Evolutionary conservation across 1,284 basidiomycete species (phyloP).

Genomic region (Sparassis latifolia): DNA sequence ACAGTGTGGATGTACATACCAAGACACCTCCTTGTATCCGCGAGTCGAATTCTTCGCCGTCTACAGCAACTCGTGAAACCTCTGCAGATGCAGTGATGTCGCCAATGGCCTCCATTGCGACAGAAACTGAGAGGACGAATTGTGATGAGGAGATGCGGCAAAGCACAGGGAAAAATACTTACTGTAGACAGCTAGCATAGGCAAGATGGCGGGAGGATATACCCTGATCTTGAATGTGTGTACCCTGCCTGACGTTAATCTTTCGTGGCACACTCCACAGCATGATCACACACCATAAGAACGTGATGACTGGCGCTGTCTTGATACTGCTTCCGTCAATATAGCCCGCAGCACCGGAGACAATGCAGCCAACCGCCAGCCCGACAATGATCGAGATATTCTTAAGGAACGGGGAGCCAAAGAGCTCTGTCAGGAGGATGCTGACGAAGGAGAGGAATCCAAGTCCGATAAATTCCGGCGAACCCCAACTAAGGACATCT

Average conservation of each 20-base stretch:
- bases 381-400: constrained; percentile 75
- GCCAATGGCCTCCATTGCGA: constrained; percentile 81
- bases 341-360: constrained; percentile 71
- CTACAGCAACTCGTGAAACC: constrained; percentile 65
- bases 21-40: constrained; percentile 83
- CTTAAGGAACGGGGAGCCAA: constrained; percentile 80
- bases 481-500: constrained; percentile 52
- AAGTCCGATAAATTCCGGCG: constrained; percentile 77
- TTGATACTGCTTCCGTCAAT: constrained; percentile 59
- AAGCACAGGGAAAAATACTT: constrained; percentile 9
- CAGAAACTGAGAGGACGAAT: constrained; percentile 40
- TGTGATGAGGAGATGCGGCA: neutral
- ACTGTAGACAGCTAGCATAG: constrained; percentile 80
- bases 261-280: neutral
- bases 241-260: constrained; percentile 39
- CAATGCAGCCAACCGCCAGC: constrained; percentile 70
- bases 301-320: constrained; percentile 69
- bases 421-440: constrained; percentile 73
- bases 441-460: constrained; percentile 79
- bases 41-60: constrained; percentile 69
- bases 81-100: constrained; percentile 85
- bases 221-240: constrained; percentile 75
- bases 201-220: constrained; percentile 78
- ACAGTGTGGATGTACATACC: constrained; percentile 31
- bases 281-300: constrained; percentile 49